phyloP scores from a whole-genome alignment of 2,329 filamentous ascomycete genomes.

The Bipolaris sorokiniana region DNA sequence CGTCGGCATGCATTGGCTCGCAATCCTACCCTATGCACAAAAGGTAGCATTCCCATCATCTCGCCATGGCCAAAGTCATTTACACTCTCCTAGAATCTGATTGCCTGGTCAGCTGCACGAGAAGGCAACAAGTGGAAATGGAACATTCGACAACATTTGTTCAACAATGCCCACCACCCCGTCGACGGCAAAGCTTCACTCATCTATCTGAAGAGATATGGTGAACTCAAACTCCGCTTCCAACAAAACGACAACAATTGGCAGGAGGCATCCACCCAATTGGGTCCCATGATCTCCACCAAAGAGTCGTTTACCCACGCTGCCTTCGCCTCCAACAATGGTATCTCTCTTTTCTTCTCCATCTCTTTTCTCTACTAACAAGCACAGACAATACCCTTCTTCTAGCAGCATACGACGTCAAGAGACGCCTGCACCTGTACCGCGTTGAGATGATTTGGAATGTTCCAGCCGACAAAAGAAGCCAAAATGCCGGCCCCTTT shows the following conservation, averaged over 20 bases:
- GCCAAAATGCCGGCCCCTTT: conserved; percentile 52
- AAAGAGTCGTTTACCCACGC: conserved; percentile 53
- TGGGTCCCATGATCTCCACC: conserved; percentile 74
- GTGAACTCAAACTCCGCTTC: conserved; percentile 76
- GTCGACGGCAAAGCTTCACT: conserved; percentile 73
- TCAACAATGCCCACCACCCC: conserved; percentile 75
- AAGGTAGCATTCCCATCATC: conserved; percentile 33
- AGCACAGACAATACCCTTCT: conserved; percentile 59
- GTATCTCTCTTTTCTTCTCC: conserved; percentile 60
- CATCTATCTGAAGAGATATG: conserved; percentile 76
- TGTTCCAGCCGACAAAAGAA: conserved; percentile 62
- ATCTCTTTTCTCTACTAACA: conserved; percentile 2
- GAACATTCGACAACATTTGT: conserved; percentile 68
- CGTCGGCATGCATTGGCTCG: conserved; percentile 86
- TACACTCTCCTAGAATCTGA: conserved; percentile 38
- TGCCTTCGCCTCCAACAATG: conserved; percentile 67
- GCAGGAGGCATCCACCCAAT: conserved; percentile 73
- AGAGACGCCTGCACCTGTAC: conserved; percentile 75
- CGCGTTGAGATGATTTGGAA: conserved; percentile 79
- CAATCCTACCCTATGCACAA: conserved; percentile 51
- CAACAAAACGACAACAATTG: conserved; percentile 75
- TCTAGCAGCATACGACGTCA: conserved; percentile 71
- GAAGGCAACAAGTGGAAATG: conserved; percentile 67
- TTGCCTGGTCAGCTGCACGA: conserved; percentile 50
- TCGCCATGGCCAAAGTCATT: background rate